Evolutionary conservation across 83 land plant genomes (phyloP).

Genomic region (Diphasiastrum complanatum): DNA sequence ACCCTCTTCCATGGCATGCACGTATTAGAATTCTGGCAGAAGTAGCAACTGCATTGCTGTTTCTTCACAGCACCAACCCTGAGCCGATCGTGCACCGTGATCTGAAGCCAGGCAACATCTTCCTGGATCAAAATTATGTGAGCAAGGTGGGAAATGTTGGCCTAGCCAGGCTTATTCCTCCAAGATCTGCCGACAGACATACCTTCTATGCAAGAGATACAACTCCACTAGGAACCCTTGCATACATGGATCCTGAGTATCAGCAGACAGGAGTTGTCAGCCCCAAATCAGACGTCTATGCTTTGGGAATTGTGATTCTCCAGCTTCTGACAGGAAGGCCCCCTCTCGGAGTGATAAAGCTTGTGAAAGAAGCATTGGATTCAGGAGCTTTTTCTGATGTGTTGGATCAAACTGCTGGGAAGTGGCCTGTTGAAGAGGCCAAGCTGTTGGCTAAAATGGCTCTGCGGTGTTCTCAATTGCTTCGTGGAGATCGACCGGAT

Average conservation of each 20-base stretch:
- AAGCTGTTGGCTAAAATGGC: not conserved
- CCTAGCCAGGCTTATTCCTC: conserved; percentile 9
- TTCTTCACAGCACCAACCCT: conserved; percentile 1
- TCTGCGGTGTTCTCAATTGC: conserved; percentile 6
- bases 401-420: conserved; percentile 5
- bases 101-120: conserved; percentile 10
- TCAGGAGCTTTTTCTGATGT: conserved; percentile 2
- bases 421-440: conserved; percentile 13
- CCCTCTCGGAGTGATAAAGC: conserved; percentile 3
- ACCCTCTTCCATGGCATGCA: conserved; percentile 13
- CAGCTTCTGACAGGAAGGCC: conserved; percentile 15
- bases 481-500: not conserved
- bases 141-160: conserved; percentile 11
- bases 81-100: conserved; percentile 15
- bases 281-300: conserved; percentile 12
- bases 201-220: conserved; percentile 1
- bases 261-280: conserved; percentile 7
- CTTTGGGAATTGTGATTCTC: conserved; percentile 12
- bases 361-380: conserved; percentile 4
- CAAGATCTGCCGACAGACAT: not conserved
- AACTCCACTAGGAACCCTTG: conserved; percentile 5
- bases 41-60: conserved; percentile 7
- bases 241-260: conserved; percentile 14
- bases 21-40: conserved; percentile 1
- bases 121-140: conserved; percentile 2